Conservation (phyloP, 73 alveolate species). For the Paramecium sonneborni region DNA sequence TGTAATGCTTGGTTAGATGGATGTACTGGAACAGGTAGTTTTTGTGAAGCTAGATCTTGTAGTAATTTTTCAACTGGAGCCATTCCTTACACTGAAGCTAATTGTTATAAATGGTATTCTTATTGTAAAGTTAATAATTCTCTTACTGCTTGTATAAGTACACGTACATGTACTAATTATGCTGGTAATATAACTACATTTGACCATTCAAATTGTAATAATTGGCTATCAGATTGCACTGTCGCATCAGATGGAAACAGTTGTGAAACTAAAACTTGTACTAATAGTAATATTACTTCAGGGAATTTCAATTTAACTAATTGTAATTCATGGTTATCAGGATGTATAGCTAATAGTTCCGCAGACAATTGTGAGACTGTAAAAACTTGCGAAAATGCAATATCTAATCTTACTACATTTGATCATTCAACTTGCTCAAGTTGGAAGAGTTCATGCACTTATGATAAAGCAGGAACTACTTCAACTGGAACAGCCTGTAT, state of each 20-base stretch:
- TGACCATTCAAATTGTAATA: background rate
- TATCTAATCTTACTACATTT: background rate
- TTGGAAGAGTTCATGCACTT: background rate
- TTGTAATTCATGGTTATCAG: background rate
- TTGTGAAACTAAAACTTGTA: background rate
- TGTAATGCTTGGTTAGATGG: slow-evolving; percentile 22
- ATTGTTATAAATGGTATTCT: background rate
- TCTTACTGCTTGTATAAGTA: background rate
- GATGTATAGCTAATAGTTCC: background rate
- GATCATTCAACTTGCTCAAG: background rate
- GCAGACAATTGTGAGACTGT: background rate
- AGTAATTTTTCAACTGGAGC: background rate
- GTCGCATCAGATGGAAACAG: background rate
- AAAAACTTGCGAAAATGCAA: background rate
- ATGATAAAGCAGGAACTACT: background rate
- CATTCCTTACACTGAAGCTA: background rate
- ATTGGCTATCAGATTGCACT: background rate
- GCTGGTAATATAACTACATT: background rate
- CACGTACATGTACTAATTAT: slow-evolving; percentile 14
- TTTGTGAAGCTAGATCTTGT: background rate
- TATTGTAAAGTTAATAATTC: background rate
- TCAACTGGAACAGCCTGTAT: background rate
- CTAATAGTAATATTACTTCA: background rate
- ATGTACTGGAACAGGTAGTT: slow-evolving; percentile 19
- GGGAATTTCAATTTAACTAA: background rate